Evolutionary conservation across 208 protist genomes (phyloP).

Genomic region (Blechomonas ayalai): DNA sequence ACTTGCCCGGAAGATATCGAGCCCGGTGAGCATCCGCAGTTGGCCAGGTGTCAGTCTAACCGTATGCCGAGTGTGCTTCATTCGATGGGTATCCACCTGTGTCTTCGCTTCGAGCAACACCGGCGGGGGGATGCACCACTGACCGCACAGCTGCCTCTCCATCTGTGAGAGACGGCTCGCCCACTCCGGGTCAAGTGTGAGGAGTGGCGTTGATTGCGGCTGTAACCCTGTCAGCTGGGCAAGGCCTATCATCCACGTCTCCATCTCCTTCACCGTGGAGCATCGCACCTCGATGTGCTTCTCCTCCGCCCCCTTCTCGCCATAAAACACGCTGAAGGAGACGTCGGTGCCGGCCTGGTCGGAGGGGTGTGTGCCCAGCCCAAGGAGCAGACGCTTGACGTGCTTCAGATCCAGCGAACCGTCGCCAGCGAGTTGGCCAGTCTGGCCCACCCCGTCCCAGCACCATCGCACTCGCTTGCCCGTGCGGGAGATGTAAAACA

Average conservation of each 20-base stretch:
- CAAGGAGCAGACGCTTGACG: slow-evolving; percentile 44
- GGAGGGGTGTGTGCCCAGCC: slow-evolving; percentile 34
- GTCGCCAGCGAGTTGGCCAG: slow-evolving; percentile 4
- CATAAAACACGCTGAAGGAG: slow-evolving; percentile 43
- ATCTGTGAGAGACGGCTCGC: slow-evolving; percentile 2
- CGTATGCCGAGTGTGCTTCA: slow-evolving; percentile 2
- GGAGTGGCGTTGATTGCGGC: slow-evolving; percentile 25
- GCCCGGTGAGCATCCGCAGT: slow-evolving; percentile 37
- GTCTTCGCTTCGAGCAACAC: slow-evolving; percentile 26
- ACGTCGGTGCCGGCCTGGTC: background rate
- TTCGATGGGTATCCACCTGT: slow-evolving; percentile 20
- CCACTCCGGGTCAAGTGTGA: slow-evolving; percentile 11
- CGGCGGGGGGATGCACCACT: slow-evolving; percentile 47
- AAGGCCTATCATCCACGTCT: slow-evolving; percentile 75
- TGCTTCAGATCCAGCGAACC: slow-evolving; percentile 28
- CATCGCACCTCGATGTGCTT: slow-evolving; percentile 41
- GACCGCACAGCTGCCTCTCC: slow-evolving; percentile 18
- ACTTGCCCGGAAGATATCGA: slow-evolving; percentile 75
- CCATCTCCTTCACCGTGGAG: slow-evolving; percentile 35
- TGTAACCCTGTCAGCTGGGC: slow-evolving; percentile 20
- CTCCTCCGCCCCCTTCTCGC: slow-evolving; percentile 1
- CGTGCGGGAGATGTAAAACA: slow-evolving; percentile 44
- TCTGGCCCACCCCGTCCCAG: slow-evolving; percentile 26
- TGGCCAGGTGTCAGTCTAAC: slow-evolving; percentile 51
- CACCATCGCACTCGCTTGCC: slow-evolving; percentile 21